Base-by-base conservation (phyloP, 1,284 basidiomycete genomes). In the Ceratobasidium sp. region DNA sequence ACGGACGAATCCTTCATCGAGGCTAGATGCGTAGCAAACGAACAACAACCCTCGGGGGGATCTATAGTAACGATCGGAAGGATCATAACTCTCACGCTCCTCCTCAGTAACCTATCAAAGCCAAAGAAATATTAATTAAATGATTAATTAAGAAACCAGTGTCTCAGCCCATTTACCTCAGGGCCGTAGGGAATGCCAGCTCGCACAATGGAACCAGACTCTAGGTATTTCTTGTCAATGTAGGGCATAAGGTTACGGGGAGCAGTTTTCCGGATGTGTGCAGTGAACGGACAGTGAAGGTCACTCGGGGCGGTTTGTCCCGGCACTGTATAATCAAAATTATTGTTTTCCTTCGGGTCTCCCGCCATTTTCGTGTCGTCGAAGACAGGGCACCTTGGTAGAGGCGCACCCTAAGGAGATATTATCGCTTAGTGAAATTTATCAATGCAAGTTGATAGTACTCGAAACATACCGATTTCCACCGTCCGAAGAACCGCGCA, bases 221-320 rank as follows among this genome's bases (percentile, higher is more conserved):
- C 64, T 8, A 53, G 10, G 21, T 32, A 53, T 77, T 76, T 62
- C 39, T 75, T 73, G 28, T 30, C 26, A 28, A 79, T 32, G 46
- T 73, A 76, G 6, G 78, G 77, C 14, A 74, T 55, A 28, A 79
- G 65, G 55, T 79, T 76, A 5, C 80, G 75, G 0, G 79, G 78
- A 8, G 72, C 77, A 6, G 76, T 77, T 64, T 80, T 80, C 32
- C 79, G 79, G 36, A 75, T 76, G 73, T 80, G 80, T 9, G 79
- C 77, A 14, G 75, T 75, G 72, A 80, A 80, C 1, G 80, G 80
- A 72, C 80, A 81, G 61, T 60, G 53, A 46, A 18, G 59, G 50
- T 77, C 71, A 21, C 50, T 16, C 39, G 57, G 16, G 28, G 32
- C 4, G 30, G n/a, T n/a, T 28, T 73, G 55, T 26, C 45, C 65